Conservation (phyloP, 805 yeast genomes). For the Nakazawaea molendinolei region DNA sequence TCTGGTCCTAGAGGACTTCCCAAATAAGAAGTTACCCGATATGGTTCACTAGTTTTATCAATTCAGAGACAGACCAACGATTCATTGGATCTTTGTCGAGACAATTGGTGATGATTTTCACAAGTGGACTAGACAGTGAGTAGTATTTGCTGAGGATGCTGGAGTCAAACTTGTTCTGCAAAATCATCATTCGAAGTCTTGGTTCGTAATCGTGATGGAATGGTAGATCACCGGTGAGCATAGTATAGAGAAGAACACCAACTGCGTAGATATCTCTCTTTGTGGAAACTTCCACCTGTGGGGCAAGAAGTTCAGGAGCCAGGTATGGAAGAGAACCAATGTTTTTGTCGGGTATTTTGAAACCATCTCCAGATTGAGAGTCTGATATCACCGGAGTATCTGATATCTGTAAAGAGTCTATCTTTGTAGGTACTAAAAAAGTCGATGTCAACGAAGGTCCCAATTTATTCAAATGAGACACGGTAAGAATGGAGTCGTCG, state of each 20-base stretch:
- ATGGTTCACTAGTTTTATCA: conserved; percentile 17
- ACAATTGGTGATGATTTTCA: conserved; percentile 43
- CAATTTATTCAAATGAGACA: conserved; percentile 20
- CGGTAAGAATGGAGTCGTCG: conserved; percentile 24
- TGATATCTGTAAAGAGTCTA: too few relatives aligned
- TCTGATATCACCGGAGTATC: too few relatives aligned
- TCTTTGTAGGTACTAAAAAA: conserved; percentile 10
- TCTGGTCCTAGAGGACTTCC: neutral
- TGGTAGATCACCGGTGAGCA: conserved; percentile 70
- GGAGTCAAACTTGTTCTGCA: conserved; percentile 56
- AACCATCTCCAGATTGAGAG: neutral
- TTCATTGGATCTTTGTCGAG: conserved; percentile 42
- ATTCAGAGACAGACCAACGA: conserved; percentile 42
- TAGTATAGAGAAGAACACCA: conserved; percentile 71
- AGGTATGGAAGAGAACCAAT: conserved; percentile 93
- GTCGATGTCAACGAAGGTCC: conserved; percentile 23
- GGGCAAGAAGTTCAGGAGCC: conserved; percentile 73
- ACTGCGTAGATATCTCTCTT: conserved; percentile 87
- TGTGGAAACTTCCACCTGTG: conserved; percentile 49
- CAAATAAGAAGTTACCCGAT: neutral
- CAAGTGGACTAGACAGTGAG: neutral
- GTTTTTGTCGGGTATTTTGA: conserved; percentile 48
- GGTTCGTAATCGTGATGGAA: conserved; percentile 85
- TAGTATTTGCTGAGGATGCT: conserved; percentile 25
- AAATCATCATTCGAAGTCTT: conserved; percentile 62